phyloP scores from a whole-genome alignment of 176 grass and related monocot species.

The Oryza officinalis region DNA sequence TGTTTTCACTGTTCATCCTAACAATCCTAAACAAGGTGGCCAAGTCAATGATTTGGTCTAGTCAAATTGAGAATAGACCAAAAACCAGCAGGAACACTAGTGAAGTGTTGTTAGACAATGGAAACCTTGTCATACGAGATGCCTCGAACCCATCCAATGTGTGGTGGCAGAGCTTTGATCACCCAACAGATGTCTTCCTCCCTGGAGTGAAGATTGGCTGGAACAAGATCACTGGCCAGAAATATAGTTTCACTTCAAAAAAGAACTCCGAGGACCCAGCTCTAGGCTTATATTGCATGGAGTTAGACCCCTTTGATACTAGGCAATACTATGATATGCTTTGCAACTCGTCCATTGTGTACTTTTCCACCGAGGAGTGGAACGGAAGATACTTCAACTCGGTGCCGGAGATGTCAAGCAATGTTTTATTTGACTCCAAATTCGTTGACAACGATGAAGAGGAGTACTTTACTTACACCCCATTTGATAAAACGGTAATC shows the following conservation, averaged over 20 bases:
- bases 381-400: slow-evolving; percentile 42
- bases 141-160: slow-evolving; percentile 11
- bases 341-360: not conserved
- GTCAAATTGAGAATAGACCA: not conserved
- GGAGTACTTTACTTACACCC: slow-evolving; percentile 42
- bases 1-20: too few species aligned
- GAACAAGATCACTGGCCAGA: slow-evolving; percentile 27
- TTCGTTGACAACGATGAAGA: slow-evolving; percentile 18
- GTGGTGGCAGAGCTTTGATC: slow-evolving; percentile 60
- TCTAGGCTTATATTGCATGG: slow-evolving; percentile 26
- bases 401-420: slow-evolving; percentile 7
- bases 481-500: not conserved
- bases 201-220: slow-evolving; percentile 37
- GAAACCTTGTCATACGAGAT: slow-evolving; percentile 10
- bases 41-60: not conserved
- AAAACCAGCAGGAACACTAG: not conserved
- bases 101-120: not conserved
- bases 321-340: too few species aligned
- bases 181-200: slow-evolving; percentile 39
- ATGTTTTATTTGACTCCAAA: not conserved
- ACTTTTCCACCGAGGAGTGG: slow-evolving; percentile 33
- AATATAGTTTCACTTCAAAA: slow-evolving; percentile 35
- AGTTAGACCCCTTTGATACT: not conserved
- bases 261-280: slow-evolving; percentile 32
- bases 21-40: slow-evolving; percentile 8